Evolutionary conservation across 2,329 filamentous ascomycete genomes (phyloP).

Genomic region (Xylariaceae sp.): DNA sequence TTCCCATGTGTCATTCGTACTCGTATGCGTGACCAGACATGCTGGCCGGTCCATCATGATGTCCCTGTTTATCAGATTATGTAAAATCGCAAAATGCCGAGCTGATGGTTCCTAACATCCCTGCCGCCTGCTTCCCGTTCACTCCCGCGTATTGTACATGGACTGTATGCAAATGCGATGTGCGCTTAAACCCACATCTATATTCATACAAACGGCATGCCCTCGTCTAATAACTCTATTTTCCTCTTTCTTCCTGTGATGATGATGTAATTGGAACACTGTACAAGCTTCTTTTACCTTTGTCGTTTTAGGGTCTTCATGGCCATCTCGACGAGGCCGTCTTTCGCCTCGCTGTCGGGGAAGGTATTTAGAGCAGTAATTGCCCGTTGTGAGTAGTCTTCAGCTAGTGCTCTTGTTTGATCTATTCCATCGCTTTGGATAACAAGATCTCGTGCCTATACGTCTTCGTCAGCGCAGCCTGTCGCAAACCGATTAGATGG

Average conservation of each 20-base stretch:
- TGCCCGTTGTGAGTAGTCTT: constrained; percentile 86
- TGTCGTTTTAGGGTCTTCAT: constrained; percentile 83
- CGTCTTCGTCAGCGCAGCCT: constrained; percentile 15
- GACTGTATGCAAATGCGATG: constrained; percentile 13
- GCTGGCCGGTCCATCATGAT: background rate
- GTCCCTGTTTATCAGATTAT: background rate
- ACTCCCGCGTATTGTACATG: constrained; percentile 14
- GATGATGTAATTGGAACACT: constrained; percentile 19
- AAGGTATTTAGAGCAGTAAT: constrained; percentile 79
- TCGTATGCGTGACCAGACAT: background rate
- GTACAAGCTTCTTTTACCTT: constrained; percentile 56
- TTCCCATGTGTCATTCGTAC: background rate
- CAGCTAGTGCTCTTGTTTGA: constrained; percentile 83
- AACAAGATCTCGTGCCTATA: constrained; percentile 81
- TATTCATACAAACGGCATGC: constrained; percentile 20
- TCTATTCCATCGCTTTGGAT: constrained; percentile 80
- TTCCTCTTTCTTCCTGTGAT: constrained; percentile 8
- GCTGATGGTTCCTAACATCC: constrained; percentile 11
- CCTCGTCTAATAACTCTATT: constrained; percentile 20
- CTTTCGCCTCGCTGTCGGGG: constrained; percentile 91
- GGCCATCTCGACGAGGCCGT: constrained; percentile 88
- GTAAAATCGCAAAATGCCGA: constrained; percentile 8
- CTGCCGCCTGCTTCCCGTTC: constrained; percentile 3
- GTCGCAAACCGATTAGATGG: background rate
- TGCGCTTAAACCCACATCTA: constrained; percentile 10